Evolutionary conservation across 352 stramenopile genomes (phyloP), one percentile per base, ranked within the genome.

Genomic region (Phytopythium kandeliae): DNA sequence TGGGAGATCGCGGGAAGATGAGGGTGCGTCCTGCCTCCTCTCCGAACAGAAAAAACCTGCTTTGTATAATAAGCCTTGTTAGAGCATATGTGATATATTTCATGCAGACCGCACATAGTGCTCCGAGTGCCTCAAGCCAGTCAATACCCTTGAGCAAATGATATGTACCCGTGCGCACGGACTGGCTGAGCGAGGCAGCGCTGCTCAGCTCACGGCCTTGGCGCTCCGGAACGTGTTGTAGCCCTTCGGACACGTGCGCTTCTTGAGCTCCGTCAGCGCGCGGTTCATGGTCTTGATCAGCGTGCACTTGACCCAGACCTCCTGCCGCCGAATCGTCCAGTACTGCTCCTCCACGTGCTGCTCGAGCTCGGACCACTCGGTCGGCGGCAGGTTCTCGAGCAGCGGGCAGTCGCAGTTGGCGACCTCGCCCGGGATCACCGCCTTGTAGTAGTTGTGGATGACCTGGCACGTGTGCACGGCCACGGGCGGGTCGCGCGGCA

Each of bases 401-500:
- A 78, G 54, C 50, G 71, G 57, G 10, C 66, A 58, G 16, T 80
- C 67, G 57, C 71, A 83, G 12, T 63, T 58, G 4, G 65, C 49
- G 19, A 83, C 40, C 44, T 67, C 64, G 35, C 69, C 57, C 9
- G 71, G 71, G 17, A 79, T 37, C n/a, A 69, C 56, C 33, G 74
- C 77, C 46, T 83, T 80, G 69, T 79, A 79, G 60, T 69, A 80
- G 22, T 45, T 37, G 35, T 36, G 16, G 53, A 48, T 44, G 25
- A 74, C 59, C 49, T 74, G 74, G 35, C 65, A 83, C 47, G 79
- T 78, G 56, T 85, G 73, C 21, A 84, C 51, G 3, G 48, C 62
- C 34, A 76, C 61, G 9, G 69, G 73, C 47, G 74, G 69, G 21
- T 75, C 59, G 12, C 26, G 35, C 1, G 74, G 74, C 45, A 84